phyloP scores from a whole-genome alignment of 2,329 filamentous ascomycete species.

The Magnaporthiopsis poae region DNA sequence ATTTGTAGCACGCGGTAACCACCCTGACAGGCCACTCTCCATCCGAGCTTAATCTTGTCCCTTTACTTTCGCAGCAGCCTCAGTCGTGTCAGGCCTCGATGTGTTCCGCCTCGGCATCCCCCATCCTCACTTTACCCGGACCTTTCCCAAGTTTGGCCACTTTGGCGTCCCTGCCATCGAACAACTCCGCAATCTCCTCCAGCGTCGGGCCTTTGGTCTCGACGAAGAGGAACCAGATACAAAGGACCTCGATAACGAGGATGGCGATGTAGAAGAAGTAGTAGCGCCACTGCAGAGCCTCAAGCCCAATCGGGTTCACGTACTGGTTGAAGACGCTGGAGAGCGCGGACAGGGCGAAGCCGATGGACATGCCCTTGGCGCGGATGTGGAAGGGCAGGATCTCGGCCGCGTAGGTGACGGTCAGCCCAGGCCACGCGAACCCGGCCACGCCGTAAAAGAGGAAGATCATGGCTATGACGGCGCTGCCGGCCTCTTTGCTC shows the following conservation, averaged over 20 bases:
- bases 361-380: slow-evolving; percentile 23
- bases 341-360: slow-evolving; percentile 17
- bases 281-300: slow-evolving; percentile 26
- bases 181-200: slow-evolving; percentile 12
- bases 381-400: slow-evolving; percentile 31
- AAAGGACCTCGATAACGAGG: slow-evolving; percentile 19
- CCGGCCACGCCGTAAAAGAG: slow-evolving; percentile 27
- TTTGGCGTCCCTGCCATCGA: slow-evolving; percentile 22
- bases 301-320: slow-evolving; percentile 30
- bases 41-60: no score
- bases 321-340: slow-evolving; percentile 28
- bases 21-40: no score
- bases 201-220: slow-evolving; percentile 13
- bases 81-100: background rate
- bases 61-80: no score
- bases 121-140: background rate
- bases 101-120: background rate
- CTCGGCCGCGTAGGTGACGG: slow-evolving; percentile 34
- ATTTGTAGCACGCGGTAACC: no score
- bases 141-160: background rate
- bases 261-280: slow-evolving; percentile 27
- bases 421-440: slow-evolving; percentile 29
- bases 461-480: slow-evolving; percentile 26
- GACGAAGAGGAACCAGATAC: slow-evolving; percentile 26
- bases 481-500: slow-evolving; percentile 16